A percentile compares a stretch with the other conserved stretches of the same genome.
phyloP scores from a whole-genome alignment of 1,284 basidiomycete species.

The Cystobasidium sp. region DNA sequence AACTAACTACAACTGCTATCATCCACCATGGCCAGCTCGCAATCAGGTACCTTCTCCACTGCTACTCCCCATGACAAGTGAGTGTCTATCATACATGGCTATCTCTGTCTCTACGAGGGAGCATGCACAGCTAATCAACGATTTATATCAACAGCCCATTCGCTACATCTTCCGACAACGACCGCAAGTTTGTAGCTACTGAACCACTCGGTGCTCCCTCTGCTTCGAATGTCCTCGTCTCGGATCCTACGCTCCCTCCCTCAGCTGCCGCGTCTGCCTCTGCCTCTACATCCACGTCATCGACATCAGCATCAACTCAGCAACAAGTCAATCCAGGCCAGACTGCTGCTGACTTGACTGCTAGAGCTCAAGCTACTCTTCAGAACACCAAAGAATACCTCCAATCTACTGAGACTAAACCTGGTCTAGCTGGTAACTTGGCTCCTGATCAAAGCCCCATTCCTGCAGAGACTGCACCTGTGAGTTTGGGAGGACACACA shows the following conservation, averaged over 20 bases:
- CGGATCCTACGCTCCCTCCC: slow-evolving; percentile 9
- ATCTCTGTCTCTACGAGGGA: neutral
- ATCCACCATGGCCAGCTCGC: slow-evolving; percentile 20
- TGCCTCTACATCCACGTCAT: slow-evolving; percentile 11
- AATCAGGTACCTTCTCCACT: slow-evolving; percentile 25
- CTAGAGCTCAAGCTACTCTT: slow-evolving; percentile 15
- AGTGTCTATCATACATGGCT: slow-evolving; percentile 1
- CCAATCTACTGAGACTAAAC: slow-evolving; percentile 25
- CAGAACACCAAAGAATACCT: slow-evolving; percentile 18
- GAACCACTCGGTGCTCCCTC: slow-evolving; percentile 11
- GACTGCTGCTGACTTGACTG: slow-evolving; percentile 10
- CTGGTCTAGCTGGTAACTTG: slow-evolving; percentile 25
- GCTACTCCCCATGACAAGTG: slow-evolving; percentile 31
- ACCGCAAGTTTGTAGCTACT: neutral
- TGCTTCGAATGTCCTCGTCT: neutral
- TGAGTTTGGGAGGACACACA: slow-evolving; percentile 8
- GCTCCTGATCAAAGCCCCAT: slow-evolving; percentile 32
- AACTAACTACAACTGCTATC: neutral
- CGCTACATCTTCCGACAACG: neutral
- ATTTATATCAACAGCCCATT: neutral
- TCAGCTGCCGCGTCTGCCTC: neutral
- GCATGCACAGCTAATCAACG: neutral
- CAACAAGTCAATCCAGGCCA: slow-evolving; percentile 7
- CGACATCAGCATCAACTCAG: neutral
- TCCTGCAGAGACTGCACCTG: slow-evolving; percentile 26